These are phyloP conservation scores for Echeveria elegans DNA, from an alignment of 164 flowering plant species.

Conservation along the genomic window DNA sequence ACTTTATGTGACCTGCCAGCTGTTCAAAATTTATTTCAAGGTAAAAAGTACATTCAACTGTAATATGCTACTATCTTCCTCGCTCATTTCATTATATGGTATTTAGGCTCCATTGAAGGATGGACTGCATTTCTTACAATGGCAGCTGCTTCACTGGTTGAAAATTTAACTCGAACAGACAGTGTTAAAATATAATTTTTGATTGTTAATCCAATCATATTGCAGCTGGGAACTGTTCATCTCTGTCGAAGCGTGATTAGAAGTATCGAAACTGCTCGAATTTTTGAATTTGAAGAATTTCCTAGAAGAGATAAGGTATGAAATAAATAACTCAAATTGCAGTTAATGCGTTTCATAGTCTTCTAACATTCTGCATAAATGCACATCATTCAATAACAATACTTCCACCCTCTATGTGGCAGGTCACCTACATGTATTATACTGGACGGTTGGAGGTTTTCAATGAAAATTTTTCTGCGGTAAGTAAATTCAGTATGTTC, in stretches of 20 bases:
- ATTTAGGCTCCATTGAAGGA: neutral
- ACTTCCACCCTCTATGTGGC: slow-evolving; percentile 13
- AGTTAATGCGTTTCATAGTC: neutral
- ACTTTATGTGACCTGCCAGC: slow-evolving; percentile 89
- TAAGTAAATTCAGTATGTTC: slow-evolving; percentile 27
- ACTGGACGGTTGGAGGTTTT: slow-evolving; percentile 98
- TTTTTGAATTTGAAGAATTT: slow-evolving; percentile 96
- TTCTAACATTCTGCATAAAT: neutral
- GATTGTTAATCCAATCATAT: neutral
- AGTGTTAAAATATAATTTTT: neutral
- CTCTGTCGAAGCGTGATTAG: slow-evolving; percentile 96
- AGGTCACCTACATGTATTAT: slow-evolving; percentile 99
- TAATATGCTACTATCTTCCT: neutral
- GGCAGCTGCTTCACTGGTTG: neutral
- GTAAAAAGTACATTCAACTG: slow-evolving; percentile 20
- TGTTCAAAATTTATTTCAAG: slow-evolving; percentile 95
- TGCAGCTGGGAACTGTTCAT: slow-evolving; percentile 94
- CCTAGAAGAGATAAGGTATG: slow-evolving; percentile 86
- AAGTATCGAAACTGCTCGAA: slow-evolving; percentile 95
- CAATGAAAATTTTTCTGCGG: slow-evolving; percentile 89
- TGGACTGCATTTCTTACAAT: neutral
- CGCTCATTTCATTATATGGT: neutral
- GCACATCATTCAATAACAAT: neutral
- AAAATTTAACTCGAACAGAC: neutral
- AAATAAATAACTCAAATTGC: neutral